Conservation (phyloP, 768 basidiomycete species). For the Kwoniella bestiolae region DNA sequence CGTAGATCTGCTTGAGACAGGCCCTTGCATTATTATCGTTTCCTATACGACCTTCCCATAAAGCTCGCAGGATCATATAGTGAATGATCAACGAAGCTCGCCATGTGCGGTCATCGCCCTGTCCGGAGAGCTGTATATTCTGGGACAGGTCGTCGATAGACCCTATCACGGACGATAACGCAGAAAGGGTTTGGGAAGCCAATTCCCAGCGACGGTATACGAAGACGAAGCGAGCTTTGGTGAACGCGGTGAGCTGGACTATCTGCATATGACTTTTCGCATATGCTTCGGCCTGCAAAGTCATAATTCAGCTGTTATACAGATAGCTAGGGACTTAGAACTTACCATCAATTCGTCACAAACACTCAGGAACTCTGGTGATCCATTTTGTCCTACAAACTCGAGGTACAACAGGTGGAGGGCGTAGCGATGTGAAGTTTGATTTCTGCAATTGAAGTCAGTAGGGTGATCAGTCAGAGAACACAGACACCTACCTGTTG, state of each 20-base stretch:
- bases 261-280: slow-evolving; percentile 24
- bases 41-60: slow-evolving; percentile 43
- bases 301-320: background rate
- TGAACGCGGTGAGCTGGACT: slow-evolving; percentile 16
- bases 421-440: slow-evolving; percentile 29
- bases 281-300: slow-evolving; percentile 22
- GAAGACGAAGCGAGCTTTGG: slow-evolving; percentile 32
- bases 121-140: background rate
- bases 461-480: slow-evolving; percentile 5
- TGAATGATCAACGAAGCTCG: slow-evolving; percentile 18
- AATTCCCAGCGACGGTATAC: slow-evolving; percentile 40
- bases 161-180: slow-evolving; percentile 6
- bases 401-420: slow-evolving; percentile 34
- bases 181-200: slow-evolving; percentile 13
- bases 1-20: slow-evolving; percentile 29
- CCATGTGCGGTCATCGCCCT: slow-evolving; percentile 13
- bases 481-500: slow-evolving; percentile 1
- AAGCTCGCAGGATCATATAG: slow-evolving; percentile 28
- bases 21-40: slow-evolving; percentile 27
- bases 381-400: slow-evolving; percentile 17
- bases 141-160: slow-evolving; percentile 9
- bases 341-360: slow-evolving; percentile 31
- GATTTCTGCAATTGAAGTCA: background rate
- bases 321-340: background rate
- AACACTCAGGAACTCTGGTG: slow-evolving; percentile 25